Conservation (phyloP, 176 grass and related monocot genomes). For the Lolium rigidum region DNA sequence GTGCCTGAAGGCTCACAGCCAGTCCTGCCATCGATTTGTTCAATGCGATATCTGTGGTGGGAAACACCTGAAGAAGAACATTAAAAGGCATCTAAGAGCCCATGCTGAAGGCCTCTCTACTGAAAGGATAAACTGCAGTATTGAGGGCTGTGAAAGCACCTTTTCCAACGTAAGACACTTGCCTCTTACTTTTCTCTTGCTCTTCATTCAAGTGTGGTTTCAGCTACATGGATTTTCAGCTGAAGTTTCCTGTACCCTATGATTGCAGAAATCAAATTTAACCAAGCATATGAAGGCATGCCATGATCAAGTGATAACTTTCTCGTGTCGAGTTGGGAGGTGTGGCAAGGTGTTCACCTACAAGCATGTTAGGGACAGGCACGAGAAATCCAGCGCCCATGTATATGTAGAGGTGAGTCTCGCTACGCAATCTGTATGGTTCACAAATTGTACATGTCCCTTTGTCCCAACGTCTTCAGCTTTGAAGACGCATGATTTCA, state of each 20-base stretch:
- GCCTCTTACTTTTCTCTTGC: neutral
- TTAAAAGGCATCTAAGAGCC: constrained; percentile 51
- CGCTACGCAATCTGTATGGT: neutral
- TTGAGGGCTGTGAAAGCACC: constrained; percentile 51
- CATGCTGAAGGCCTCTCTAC: constrained; percentile 24
- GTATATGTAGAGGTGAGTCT: constrained; percentile 51
- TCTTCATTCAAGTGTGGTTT: neutral
- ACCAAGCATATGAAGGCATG: constrained; percentile 56
- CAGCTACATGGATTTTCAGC: neutral
- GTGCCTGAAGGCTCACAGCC: constrained; percentile 62
- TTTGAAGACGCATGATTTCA: neutral
- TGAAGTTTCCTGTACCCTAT: neutral
- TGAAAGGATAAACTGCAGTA: constrained; percentile 53
- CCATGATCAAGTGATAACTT: constrained; percentile 51
- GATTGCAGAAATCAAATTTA: constrained; percentile 71
- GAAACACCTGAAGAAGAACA: constrained; percentile 72
- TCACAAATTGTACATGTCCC: neutral
- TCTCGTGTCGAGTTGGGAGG: constrained; percentile 16
- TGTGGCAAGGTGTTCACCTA: constrained; percentile 58
- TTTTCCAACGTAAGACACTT: constrained; percentile 64
- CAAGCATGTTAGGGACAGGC: constrained; percentile 67
- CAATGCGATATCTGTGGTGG: constrained; percentile 57
- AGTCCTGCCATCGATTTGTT: constrained; percentile 55
- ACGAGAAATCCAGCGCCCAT: constrained; percentile 60
- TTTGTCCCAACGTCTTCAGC: neutral